Evolutionary conservation across 257 asterid genomes (phyloP).

Genomic region (Gynochthodes officinalis): DNA sequence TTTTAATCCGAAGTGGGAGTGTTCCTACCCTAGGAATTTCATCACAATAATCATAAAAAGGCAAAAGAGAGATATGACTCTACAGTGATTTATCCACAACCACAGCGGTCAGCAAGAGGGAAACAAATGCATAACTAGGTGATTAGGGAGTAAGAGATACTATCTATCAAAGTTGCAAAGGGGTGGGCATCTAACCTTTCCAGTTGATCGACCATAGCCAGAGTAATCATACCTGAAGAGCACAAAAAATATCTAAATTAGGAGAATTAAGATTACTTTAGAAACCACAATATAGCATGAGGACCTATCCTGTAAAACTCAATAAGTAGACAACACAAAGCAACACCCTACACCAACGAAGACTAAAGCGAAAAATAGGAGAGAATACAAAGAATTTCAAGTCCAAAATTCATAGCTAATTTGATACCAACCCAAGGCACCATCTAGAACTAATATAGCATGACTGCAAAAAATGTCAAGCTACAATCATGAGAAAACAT

Average conservation of each 20-base stretch:
- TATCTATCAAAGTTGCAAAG: background rate
- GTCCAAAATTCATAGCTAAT: background rate
- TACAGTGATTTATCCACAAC: background rate
- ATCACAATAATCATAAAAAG: background rate
- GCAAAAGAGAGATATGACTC: background rate
- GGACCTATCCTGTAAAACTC: background rate
- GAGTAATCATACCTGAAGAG: conserved; percentile 86
- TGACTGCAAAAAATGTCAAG: background rate
- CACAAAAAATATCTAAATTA: conserved; percentile 20
- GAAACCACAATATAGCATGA: background rate
- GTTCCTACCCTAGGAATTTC: background rate
- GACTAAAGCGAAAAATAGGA: background rate
- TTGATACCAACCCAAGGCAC: conserved; percentile 2
- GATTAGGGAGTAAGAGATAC: background rate
- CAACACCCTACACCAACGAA: background rate
- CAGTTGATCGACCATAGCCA: conserved; percentile 93
- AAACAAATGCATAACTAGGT: conserved; percentile 3
- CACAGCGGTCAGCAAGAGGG: background rate
- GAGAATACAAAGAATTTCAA: background rate
- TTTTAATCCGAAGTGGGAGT: background rate
- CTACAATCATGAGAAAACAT: background rate
- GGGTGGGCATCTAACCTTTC: conserved; percentile 71
- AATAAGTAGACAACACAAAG: background rate
- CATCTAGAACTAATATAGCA: background rate
- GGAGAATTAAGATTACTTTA: conserved; percentile 16